Evolutionary conservation across 2,329 filamentous ascomycete genomes (phyloP).

Genomic region (Colletotrichum musae): DNA sequence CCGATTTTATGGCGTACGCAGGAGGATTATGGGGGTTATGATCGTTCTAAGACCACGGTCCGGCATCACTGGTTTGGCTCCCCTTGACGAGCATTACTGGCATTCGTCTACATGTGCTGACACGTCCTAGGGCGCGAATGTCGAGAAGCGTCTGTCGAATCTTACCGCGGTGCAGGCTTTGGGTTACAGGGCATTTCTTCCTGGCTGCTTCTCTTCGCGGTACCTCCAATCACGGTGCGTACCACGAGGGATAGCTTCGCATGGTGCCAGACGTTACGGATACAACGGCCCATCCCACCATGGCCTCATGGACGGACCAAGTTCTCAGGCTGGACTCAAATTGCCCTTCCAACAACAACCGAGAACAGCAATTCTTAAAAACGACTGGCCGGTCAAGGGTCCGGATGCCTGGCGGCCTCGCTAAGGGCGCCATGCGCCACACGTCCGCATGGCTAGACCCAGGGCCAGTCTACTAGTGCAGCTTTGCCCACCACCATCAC

Average conservation of each 20-base stretch:
- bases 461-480: slow-evolving; percentile 13
- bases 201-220: neutral
- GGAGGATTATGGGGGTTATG: neutral
- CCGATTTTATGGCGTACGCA: neutral
- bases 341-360: neutral
- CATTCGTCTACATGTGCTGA: neutral
- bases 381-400: slow-evolving; percentile 11
- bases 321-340: neutral
- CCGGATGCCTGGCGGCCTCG: slow-evolving; percentile 14
- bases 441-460: slow-evolving; percentile 30
- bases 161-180: neutral
- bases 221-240: neutral
- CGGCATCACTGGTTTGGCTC: neutral
- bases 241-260: neutral
- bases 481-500: slow-evolving; percentile 30
- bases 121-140: neutral
- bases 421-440: slow-evolving; percentile 20
- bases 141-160: neutral
- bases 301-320: neutral
- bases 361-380: neutral
- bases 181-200: neutral
- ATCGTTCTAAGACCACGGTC: neutral
- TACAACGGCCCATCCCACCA: neutral
- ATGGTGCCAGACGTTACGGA: neutral
- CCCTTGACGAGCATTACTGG: neutral